A percentile compares a stretch with the other conserved stretches of the same genome.
These are phyloP conservation scores for Dovyalis caffra DNA, from an alignment of 345 rosid genomes.

Conservation along the genomic window DNA sequence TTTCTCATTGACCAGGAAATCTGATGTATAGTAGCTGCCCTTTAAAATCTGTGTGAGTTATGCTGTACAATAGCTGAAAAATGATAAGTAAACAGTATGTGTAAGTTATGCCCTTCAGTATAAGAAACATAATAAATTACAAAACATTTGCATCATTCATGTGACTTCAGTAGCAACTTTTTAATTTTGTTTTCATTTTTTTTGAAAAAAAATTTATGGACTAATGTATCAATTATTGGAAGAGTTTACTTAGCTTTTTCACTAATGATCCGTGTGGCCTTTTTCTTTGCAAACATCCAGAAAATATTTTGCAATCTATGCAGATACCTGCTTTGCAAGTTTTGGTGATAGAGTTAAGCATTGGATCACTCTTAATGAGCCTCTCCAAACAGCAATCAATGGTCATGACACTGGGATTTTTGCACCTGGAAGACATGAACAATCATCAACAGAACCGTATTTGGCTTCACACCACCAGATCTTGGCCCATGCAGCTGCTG, in stretches of 20 bases:
- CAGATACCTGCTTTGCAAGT: slow-evolving; percentile 31
- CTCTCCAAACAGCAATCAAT: slow-evolving; percentile 24
- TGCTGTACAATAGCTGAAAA: neutral
- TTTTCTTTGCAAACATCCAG: slow-evolving; percentile 46
- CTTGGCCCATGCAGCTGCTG: slow-evolving; percentile 30
- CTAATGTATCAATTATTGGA: neutral
- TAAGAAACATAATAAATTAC: neutral
- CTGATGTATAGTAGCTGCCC: neutral
- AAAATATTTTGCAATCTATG: slow-evolving; percentile 58
- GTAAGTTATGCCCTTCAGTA: neutral
- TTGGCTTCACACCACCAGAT: slow-evolving; percentile 31
- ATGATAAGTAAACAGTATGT: neutral
- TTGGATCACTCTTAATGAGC: slow-evolving; percentile 33
- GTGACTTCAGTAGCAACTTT: too few relatives aligned
- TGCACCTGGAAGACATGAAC: slow-evolving; percentile 30
- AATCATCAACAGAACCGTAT: slow-evolving; percentile 22
- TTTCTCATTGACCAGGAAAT: neutral
- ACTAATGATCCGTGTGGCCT: slow-evolving; percentile 11
- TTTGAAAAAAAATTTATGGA: neutral
- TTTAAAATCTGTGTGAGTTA: neutral
- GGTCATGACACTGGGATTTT: slow-evolving; percentile 23
- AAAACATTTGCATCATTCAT: too few relatives aligned
- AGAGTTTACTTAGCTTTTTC: neutral
- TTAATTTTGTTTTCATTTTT: too few relatives aligned
- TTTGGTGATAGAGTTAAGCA: slow-evolving; percentile 34